Evolutionary conservation across 2,329 filamentous ascomycete genomes (phyloP), one percentile per base, ranked within the genome.

Genomic region (Xylariaceae sp.): DNA sequence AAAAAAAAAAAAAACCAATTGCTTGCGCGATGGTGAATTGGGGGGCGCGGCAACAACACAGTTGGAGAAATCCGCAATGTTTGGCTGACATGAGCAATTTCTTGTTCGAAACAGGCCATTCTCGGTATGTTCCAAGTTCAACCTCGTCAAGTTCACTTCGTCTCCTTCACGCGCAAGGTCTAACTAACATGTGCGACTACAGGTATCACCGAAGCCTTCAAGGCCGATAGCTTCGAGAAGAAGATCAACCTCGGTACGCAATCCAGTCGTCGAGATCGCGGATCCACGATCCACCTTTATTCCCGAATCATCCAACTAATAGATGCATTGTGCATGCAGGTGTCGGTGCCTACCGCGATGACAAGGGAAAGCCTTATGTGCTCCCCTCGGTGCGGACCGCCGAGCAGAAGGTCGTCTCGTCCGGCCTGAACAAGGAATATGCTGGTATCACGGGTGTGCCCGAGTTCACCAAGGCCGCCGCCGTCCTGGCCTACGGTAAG

Each of bases 181-280:
- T n/a, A 24, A 24, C 21, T 24, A 24, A 24, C 21, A 11, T 11
- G 21, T 24, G 6, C 11, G 6, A 7, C 21, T 11, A 11, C 51
- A 83, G 84, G 86, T 65, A 88, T 98, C 70, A 97, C 92, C 49
- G 92, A 98, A 73, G 92, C 92, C 46, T 98, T 92, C 85, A 98
- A 97, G 78, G 89, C 89, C 67, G 92, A 98, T 66, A 77, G 74
- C 59, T 90, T 94, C 68, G 72, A 80, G 49, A 81, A 95, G 73
- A 98, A 97, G 81, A 97, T 98, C 76, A 97, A 97, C 74, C 74
- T 98, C 47, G 92, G 85, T 85, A 70, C 59, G 75, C 56, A 6
- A 42, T 19, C 31, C 40, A 30, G 16, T 29, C 30, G 38, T 37
- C 11, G 36, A 41, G 19, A 23, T 36, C 30, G 17, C 31, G n/a